Conservation (phyloP, 768 basidiomycete species). For the Pholiota molesta region DNA sequence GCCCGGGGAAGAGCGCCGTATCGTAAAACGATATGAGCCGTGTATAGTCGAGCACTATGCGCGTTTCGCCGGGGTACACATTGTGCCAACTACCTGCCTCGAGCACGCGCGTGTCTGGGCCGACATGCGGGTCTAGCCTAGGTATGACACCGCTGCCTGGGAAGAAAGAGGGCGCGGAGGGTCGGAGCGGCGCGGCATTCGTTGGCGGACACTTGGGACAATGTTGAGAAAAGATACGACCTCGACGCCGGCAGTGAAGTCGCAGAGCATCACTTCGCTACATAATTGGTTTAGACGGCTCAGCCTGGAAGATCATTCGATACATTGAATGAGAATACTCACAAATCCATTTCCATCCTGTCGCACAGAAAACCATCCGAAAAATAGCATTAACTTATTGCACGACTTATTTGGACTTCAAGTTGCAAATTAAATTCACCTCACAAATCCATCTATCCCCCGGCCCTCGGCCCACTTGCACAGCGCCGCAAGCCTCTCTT, state of each 20-base stretch:
- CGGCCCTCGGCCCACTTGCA: slow-evolving; percentile 47
- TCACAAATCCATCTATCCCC: slow-evolving; percentile 49
- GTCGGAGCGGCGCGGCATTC: background rate
- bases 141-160: too few species aligned
- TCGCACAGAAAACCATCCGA: background rate
- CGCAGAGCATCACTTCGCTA: slow-evolving; percentile 53
- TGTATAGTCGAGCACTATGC: slow-evolving; percentile 43
- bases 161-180: background rate
- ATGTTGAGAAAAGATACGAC: slow-evolving; percentile 42
- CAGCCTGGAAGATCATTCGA: background rate
- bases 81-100: slow-evolving; percentile 45
- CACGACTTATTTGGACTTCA: background rate
- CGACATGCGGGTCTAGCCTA: background rate
- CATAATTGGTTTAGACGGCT: too few species aligned
- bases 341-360: slow-evolving; percentile 57
- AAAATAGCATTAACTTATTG: background rate
- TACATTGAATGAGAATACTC: slow-evolving; percentile 18
- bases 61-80: slow-evolving; percentile 44
- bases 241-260: slow-evolving; percentile 43
- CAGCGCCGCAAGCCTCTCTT: slow-evolving; percentile 36
- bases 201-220: background rate
- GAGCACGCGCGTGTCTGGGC: slow-evolving; percentile 22
- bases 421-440: slow-evolving; percentile 29
- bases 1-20: slow-evolving; percentile 35
- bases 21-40: slow-evolving; percentile 49